Conservation (phyloP, 2,329 filamentous ascomycete species). For the Ophiocordyceps camponoti-leonardi region DNA sequence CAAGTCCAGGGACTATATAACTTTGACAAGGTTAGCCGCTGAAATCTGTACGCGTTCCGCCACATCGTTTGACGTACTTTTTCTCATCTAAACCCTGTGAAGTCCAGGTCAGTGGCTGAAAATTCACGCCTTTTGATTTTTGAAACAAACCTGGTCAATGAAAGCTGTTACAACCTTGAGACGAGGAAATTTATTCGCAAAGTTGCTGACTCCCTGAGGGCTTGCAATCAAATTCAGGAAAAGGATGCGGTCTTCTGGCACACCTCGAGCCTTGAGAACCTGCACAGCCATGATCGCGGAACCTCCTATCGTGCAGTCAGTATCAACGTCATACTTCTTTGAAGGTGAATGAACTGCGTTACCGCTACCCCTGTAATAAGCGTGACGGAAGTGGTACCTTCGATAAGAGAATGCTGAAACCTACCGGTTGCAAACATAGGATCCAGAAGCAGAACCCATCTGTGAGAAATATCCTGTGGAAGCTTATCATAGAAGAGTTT, state of each 20-base stretch:
- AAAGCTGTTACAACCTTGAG: slow-evolving; percentile 90
- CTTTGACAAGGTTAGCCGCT: slow-evolving; percentile 33
- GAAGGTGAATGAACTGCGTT: too few relatives aligned
- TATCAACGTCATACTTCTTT: slow-evolving; percentile 1
- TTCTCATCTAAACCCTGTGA: slow-evolving; percentile 75
- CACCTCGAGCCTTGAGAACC: slow-evolving; percentile 73
- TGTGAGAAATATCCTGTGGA: slow-evolving; percentile 75
- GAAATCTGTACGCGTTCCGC: too few relatives aligned
- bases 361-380: too few relatives aligned
- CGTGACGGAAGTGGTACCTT: background rate
- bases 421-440: slow-evolving; percentile 98
- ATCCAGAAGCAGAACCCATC: slow-evolving; percentile 88
- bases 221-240: slow-evolving; percentile 98
- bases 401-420: slow-evolving; percentile 4
- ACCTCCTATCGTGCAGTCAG: slow-evolving; percentile 42
- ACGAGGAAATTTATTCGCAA: slow-evolving; percentile 76
- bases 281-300: slow-evolving; percentile 96
- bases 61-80: slow-evolving; percentile 46
- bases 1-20: slow-evolving; percentile 86
- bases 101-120: background rate
- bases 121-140: background rate
- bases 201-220: slow-evolving; percentile 77
- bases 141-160: slow-evolving; percentile 51
- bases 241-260: slow-evolving; percentile 86
- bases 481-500: slow-evolving; percentile 97